Conservation (phyloP, 202 grass and related monocot genomes). For the Panicum virgatum region DNA sequence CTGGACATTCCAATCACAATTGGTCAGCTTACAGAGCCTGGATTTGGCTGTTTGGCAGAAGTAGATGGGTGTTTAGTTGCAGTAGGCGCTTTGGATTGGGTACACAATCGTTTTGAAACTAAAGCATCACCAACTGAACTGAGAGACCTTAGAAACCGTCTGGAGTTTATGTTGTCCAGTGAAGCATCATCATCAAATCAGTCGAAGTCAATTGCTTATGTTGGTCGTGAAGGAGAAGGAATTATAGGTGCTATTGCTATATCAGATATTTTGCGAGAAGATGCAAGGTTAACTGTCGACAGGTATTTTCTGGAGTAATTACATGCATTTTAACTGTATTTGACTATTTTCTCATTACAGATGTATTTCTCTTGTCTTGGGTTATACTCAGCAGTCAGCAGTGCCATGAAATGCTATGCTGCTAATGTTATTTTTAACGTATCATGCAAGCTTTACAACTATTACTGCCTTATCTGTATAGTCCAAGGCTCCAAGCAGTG, state of each 20-base stretch:
- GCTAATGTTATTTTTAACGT: slow-evolving; percentile 18
- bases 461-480: slow-evolving; percentile 11
- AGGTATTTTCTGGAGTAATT: slow-evolving; percentile 55
- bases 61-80: slow-evolving; percentile 86
- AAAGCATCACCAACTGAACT: slow-evolving; percentile 55
- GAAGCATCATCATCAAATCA: slow-evolving; percentile 56
- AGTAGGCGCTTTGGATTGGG: slow-evolving; percentile 85
- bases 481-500: slow-evolving; percentile 19
- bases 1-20: slow-evolving; percentile 70
- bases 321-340: not conserved
- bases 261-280: slow-evolving; percentile 84
- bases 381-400: slow-evolving; percentile 16
- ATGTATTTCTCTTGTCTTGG: slow-evolving; percentile 30
- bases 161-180: slow-evolving; percentile 50
- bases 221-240: slow-evolving; percentile 87
- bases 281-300: slow-evolving; percentile 69
- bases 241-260: slow-evolving; percentile 89
- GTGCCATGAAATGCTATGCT: not conserved
- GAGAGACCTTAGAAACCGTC: slow-evolving; percentile 53
- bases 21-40: slow-evolving; percentile 85
- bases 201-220: slow-evolving; percentile 85
- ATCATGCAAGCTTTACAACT: slow-evolving; percentile 31
- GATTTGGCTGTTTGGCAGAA: slow-evolving; percentile 95
- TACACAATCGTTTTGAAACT: slow-evolving; percentile 70
- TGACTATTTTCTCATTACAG: not conserved